Evolutionary conservation across 768 basidiomycete species (phyloP), one percentile per base, ranked within the genome.

Genomic region (Gymnopilus dilepis): DNA sequence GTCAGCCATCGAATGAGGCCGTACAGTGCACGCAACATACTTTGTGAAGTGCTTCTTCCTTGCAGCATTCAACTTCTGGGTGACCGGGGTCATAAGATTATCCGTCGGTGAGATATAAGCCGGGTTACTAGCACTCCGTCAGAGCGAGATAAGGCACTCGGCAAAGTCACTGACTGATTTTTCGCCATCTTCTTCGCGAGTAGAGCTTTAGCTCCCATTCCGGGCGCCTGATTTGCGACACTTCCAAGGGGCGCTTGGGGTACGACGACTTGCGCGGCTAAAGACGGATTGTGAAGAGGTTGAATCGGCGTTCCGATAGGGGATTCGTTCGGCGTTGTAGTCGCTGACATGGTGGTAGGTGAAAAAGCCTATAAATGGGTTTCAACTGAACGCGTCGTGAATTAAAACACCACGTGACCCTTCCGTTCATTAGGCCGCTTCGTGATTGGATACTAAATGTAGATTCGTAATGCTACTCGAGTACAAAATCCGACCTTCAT

Each of bases 21-120:
- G 24, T 34, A 57, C 30, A 19, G 19, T 4, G 11, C 33, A 21
- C 56, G 43, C n/a, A 31, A 80, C 89, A 37, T 65, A 97, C 97
- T 94, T 97, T 60, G 75, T 80, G 72, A 97, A 99, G 70, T 94
- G 94, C 76, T 94, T 94, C 83, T 97, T 95, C 84, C 87, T 96
- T 3, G 91, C 90, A 17, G 91, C 92, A 52, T 82, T 90, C 55
- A 99, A 84, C 76, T 98, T 99, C 77, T 95, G 91, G 6, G 95
- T 92, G 73, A 87, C 88, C 3, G 97, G 97, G 2, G 95, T 97
- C 83, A 98, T 87, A 76, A 99, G 82, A 72, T 91, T 93, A 75
- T 99, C 97, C 8, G 97, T 97, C 2, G 97, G 97, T 17, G 97
- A 98, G 69, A 96, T 81, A 71, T 86, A 94, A 33, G 86, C 86